Evolutionary conservation across 2,329 filamentous ascomycete genomes (phyloP), one percentile per base, ranked within the genome.

Genomic region (Plectosphaerella sp.): DNA sequence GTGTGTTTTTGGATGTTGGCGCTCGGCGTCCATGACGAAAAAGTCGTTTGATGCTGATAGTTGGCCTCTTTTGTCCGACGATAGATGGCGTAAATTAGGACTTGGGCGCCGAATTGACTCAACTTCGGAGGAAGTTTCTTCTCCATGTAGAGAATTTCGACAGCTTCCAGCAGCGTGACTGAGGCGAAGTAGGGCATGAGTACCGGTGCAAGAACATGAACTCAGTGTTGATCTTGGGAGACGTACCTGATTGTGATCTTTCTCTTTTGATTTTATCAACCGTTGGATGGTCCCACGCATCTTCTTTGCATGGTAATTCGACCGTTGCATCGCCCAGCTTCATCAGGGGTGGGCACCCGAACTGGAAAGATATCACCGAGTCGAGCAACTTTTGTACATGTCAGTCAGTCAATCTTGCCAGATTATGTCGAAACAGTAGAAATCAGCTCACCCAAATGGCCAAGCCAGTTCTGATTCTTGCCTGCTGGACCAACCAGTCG

Each of bases 21-120:
- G 7, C 45, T 52, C 10, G 57, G 57, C 3, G 47, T 47, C 63
- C 64, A 70, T 10, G 60, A 62, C 4, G 61, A 61, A 1, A 72
- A 58, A 12, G 58, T 60, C 15, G 62, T 59, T 33, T 56, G 56
- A 37, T 61, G 58, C 41, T 64, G 63, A 1, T 56, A 47, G 14
- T 62, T 54, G 6, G 69, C 59, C 5, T 69, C 63, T 54, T 64
- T 65, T 11, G 62, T 62, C 22, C 65, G 61, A 7, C 61, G 64
- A 47, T 62, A 67, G 8, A 72, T 61, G 8, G 65, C 66, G 52
- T 67, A 64, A n/a, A 70, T 62, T 14, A 71, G 58, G 7, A 72
- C 46, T 12, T 66, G 57, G 5, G 61, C 61, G 36, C 65, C 63
- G 50, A 72, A 71, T 16, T 71, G 66, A n/a, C 65, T 62, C 18